phyloP scores from a whole-genome alignment of 2,329 filamentous ascomycete species.

The Botrytis sinoallii region DNA sequence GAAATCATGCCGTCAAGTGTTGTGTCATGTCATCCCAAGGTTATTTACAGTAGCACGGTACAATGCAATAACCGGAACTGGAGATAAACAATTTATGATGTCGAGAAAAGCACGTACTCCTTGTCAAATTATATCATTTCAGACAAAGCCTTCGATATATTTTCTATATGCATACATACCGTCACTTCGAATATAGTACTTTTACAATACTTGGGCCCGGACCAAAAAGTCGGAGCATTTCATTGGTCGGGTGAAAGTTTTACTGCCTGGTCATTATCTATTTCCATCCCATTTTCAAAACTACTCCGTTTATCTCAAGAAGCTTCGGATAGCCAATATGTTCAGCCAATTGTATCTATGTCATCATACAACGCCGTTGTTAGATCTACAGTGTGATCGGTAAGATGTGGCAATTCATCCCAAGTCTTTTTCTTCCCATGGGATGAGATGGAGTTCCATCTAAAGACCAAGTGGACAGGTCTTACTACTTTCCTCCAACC shows the following conservation, averaged over 20 bases:
- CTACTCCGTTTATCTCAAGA: neutral
- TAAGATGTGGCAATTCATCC: constrained; percentile 9
- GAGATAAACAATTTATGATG: constrained; percentile 15
- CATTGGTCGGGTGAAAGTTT: constrained; percentile 2
- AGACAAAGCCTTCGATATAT: neutral
- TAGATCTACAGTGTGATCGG: constrained; percentile 18
- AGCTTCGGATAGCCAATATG: neutral
- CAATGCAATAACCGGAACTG: constrained; percentile 13
- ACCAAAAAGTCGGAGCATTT: constrained; percentile 4
- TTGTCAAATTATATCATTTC: constrained; percentile 4
- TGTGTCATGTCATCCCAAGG: constrained; percentile 19
- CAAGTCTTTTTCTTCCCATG: constrained; percentile 10
- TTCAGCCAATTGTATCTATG: constrained; percentile 1
- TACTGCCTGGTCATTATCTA: neutral
- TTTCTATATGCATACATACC: constrained; percentile 4
- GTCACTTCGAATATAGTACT: constrained; percentile 10
- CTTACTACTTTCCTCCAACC: constrained; percentile 1
- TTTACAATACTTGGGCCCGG: neutral
- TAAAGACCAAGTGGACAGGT: constrained; percentile 13
- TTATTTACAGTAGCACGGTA: constrained; percentile 14
- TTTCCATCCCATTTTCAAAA: constrained; percentile 5
- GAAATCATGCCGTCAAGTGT: constrained; percentile 16
- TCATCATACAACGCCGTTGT: constrained; percentile 3
- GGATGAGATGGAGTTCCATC: constrained; percentile 17
- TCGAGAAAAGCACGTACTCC: constrained; percentile 3